These are phyloP conservation scores for Mucor circinelloides DNA, from an alignment of 371 early-diverging fungal species.

Conservation along the genomic window DNA sequence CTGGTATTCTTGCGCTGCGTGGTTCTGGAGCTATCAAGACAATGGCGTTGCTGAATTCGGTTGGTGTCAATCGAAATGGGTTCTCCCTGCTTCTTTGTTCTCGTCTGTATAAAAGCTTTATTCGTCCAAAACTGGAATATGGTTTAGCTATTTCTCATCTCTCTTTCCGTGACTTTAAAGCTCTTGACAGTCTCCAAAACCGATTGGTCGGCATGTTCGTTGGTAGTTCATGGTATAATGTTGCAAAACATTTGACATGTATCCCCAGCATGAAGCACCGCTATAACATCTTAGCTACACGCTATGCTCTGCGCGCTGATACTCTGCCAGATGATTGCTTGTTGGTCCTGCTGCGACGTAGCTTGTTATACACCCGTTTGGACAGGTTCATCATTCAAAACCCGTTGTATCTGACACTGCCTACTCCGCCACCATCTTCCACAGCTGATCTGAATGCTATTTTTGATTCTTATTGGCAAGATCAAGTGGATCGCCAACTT, in stretches of 20 bases:
- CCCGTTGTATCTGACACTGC: too few relatives aligned
- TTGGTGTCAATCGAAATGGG: not conserved
- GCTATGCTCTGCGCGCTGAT: not conserved
- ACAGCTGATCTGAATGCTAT: not conserved
- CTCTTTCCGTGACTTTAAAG: not conserved
- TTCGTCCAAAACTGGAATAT: slow-evolving; percentile 26
- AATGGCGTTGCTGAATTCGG: not conserved
- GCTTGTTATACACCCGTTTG: too few relatives aligned
- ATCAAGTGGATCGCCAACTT: not conserved
- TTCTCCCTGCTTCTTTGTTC: not conserved
- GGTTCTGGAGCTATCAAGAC: not conserved
- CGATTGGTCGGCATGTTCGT: too few relatives aligned
- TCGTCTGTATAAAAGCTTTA: slow-evolving; percentile 11
- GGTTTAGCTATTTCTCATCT: slow-evolving; percentile 10
- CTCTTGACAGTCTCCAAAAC: not conserved
- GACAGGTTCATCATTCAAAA: too few relatives aligned
- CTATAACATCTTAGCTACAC: not conserved
- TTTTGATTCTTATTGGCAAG: not conserved
- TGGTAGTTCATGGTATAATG: too few relatives aligned
- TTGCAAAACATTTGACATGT: too few relatives aligned
- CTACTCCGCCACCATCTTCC: not conserved
- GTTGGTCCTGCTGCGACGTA: too few relatives aligned
- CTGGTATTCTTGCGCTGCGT: not conserved
- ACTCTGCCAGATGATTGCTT: not conserved
- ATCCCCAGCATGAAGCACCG: too few relatives aligned